Evolutionary conservation across 306 rosid genomes (phyloP).

Genomic region (Vigna mungo): DNA sequence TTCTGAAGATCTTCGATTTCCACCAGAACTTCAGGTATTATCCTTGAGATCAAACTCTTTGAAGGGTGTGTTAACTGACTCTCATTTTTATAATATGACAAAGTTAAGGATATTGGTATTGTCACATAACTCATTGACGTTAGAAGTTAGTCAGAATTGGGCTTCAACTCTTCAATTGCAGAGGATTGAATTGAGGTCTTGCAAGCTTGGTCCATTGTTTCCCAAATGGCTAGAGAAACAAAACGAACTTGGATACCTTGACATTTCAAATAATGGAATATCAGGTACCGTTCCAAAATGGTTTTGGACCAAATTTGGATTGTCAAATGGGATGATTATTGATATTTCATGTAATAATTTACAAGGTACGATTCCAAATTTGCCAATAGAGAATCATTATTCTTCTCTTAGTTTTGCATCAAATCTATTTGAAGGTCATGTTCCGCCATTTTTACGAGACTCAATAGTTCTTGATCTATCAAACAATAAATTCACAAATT

Average conservation of each 20-base stretch:
- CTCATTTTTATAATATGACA: constrained; percentile 1
- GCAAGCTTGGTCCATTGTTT: no score
- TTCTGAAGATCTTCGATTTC: background rate
- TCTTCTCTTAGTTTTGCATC: background rate
- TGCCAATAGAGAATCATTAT: background rate
- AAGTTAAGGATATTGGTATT: background rate
- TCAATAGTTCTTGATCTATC: background rate
- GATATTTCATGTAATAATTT: background rate
- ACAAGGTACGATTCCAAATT: constrained; percentile 14
- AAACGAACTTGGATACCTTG: accelerated
- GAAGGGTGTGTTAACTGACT: constrained; percentile 22
- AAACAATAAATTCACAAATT: background rate
- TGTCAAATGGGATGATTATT: accelerated
- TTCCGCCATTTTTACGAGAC: constrained; percentile 26
- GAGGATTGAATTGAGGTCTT: no score
- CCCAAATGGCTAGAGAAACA: background rate
- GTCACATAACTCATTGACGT: background rate
- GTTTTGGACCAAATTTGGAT: constrained; percentile 6
- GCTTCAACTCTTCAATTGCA: no score
- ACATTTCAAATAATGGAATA: background rate
- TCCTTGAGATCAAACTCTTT: background rate
- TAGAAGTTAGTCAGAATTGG: background rate
- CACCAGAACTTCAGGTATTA: background rate
- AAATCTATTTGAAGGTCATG: constrained; percentile 7
- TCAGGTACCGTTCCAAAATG: constrained; percentile 3